Base-by-base conservation (phyloP, 108 stramenopile species). In the Fistulifera solaris region DNA sequence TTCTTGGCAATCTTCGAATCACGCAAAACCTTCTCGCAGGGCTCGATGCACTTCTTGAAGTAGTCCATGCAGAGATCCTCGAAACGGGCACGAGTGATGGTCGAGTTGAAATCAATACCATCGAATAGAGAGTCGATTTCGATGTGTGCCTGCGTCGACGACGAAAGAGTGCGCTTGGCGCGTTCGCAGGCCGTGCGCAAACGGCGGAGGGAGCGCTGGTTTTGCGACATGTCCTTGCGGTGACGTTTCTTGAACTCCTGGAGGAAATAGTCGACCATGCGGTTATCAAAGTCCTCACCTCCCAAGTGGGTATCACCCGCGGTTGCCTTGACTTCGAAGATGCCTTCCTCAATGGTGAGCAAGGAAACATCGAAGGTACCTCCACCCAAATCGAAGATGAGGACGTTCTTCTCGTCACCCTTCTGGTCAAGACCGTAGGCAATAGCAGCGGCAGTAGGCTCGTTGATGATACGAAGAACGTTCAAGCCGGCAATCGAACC, bases 301-400 rank as follows among this genome's bases (percentile, higher is more conserved):
- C 98, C 98, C 62, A 99, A 72, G 78, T 99, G 98, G 45, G 96
- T 97, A 69, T 99, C 96, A 49, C 98, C 98, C 45, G 95, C 96
- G 48, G 96, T 97, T 62, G 98, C 98, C 95, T 99, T 99, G 73
- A 99, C 98, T 67, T 99, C 96, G 73, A 97, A 99, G 89, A 99
- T 99, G 63, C 96, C 96, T 77, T 97, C 96, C 75, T 99, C 98
- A 67, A 99, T 97, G 64, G 96, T 97, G 41, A 99, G 74, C 47
- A 99, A 78, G 48, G 89, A 89, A 46, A 96, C 90, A 80, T 97
- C 91, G 67, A 96, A 97, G 61, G 98, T 99, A 59, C 98, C 97
- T 28, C 98, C 98, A 35, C 98, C 98, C 38, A 99, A 76, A 61
- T 99, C 98, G 79, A 96, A 99, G 75, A 99, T 97, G 66, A 99